Percentiles rank a stretch among this genome's conserved stretches.
Evolutionary conservation across 2,329 filamentous ascomycete genomes (phyloP).

Genomic region (Beauveria brongniartii): DNA sequence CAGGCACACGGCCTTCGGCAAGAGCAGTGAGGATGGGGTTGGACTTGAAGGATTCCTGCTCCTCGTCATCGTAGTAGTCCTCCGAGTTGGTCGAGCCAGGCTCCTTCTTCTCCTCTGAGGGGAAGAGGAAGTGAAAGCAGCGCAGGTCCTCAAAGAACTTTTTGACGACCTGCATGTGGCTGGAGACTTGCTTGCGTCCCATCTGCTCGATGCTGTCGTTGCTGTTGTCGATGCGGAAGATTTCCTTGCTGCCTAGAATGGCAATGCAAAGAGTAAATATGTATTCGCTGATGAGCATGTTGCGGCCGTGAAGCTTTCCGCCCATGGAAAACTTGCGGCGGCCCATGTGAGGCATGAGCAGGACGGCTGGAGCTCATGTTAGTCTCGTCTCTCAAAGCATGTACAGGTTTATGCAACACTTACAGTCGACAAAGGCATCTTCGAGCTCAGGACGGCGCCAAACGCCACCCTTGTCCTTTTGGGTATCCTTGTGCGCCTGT

Average conservation of each 20-base stretch:
- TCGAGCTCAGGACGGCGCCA: conserved; percentile 47
- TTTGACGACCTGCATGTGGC: conserved; percentile 64
- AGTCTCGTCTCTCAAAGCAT: conserved; percentile 15
- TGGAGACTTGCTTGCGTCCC: conserved; percentile 58
- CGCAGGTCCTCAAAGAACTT: conserved; percentile 55
- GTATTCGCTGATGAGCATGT: conserved; percentile 64
- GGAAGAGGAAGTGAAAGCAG: conserved; percentile 56
- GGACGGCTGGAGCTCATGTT: conserved; percentile 38
- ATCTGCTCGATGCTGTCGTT: conserved; percentile 38
- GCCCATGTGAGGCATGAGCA: conserved; percentile 59
- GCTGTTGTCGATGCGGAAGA: conserved; percentile 35
- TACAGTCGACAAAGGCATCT: conserved; percentile 60
- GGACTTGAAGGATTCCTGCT: conserved; percentile 51
- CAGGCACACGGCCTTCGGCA: conserved; percentile 47
- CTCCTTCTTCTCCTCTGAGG: conserved; percentile 46
- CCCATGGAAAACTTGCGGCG: conserved; percentile 59
- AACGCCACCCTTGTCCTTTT: conserved; percentile 52
- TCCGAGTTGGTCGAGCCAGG: conserved; percentile 56
- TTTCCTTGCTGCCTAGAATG: conserved; percentile 33
- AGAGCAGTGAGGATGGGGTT: conserved; percentile 56
- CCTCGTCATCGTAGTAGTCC: conserved; percentile 34
- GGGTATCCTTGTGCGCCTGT: conserved; percentile 54
- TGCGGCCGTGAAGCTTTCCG: conserved; percentile 56
- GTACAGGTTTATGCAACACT: conserved; percentile 21
- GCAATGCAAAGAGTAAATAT: conserved; percentile 40